Conservation (phyloP, 306 rosid species). For the Quercus mongolica region DNA sequence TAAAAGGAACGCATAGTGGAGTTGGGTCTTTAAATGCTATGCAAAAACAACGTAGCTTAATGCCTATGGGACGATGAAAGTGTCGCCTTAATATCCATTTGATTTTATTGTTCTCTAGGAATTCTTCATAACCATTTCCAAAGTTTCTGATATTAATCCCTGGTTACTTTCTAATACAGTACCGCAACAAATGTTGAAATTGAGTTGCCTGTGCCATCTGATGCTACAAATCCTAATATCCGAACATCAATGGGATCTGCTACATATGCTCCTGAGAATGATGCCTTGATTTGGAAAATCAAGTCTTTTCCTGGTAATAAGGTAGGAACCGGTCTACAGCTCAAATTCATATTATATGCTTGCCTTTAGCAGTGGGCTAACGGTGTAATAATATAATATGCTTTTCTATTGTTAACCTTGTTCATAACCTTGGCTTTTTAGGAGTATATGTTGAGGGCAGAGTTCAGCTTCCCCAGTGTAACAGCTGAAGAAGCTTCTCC, state of each 20-base stretch:
- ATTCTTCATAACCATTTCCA: neutral
- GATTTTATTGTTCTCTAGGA: too few relatives aligned
- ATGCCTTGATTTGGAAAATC: slow-evolving; percentile 89
- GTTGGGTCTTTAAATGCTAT: neutral
- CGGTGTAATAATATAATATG: neutral
- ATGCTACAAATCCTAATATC: slow-evolving; percentile 86
- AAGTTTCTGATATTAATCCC: neutral
- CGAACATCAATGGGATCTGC: slow-evolving; percentile 99
- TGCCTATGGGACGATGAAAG: neutral
- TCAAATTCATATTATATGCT: neutral
- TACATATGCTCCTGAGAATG: slow-evolving; percentile 90
- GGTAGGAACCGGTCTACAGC: slow-evolving; percentile 33
- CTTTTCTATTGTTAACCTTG: neutral
- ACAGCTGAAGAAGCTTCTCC: slow-evolving; percentile 87
- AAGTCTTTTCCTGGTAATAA: slow-evolving; percentile 98
- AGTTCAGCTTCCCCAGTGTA: slow-evolving; percentile 85
- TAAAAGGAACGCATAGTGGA: too few relatives aligned
- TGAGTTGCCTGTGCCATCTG: slow-evolving; percentile 85
- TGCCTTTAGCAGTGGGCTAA: neutral
- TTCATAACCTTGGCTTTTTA: slow-evolving; percentile 8
- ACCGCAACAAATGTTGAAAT: slow-evolving; percentile 95
- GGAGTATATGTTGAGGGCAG: slow-evolving; percentile 98
- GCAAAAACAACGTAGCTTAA: neutral
- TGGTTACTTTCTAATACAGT: slow-evolving; percentile 33
- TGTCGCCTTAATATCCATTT: neutral